Percentiles rank a stretch among this genome's conserved stretches.
These are phyloP conservation scores for Fusarium papillatum DNA, from an alignment of 2,329 filamentous ascomycete genomes.

Conservation along the genomic window DNA sequence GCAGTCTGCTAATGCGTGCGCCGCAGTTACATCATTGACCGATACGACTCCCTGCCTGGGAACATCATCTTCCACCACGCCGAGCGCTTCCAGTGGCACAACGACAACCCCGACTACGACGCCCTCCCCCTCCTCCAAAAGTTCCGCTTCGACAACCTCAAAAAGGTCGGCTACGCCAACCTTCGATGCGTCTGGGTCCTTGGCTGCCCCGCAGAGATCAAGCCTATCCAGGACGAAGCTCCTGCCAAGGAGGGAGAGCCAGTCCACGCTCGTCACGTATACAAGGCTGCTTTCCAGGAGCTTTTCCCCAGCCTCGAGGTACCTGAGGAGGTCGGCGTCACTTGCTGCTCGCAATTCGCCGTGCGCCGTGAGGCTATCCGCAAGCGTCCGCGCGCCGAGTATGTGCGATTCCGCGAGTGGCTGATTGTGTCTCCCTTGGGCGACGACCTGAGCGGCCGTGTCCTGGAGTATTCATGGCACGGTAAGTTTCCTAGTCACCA, in stretches of 20 bases:
- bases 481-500: constrained; percentile 56
- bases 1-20: constrained; percentile 15
- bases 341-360: constrained; percentile 78
- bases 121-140: constrained; percentile 63
- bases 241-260: constrained; percentile 49
- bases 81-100: constrained; percentile 65
- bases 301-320: constrained; percentile 57
- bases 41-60: constrained; percentile 60
- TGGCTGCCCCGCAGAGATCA: constrained; percentile 66
- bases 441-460: constrained; percentile 68
- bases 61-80: constrained; percentile 63
- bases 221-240: constrained; percentile 52
- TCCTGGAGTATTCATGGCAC: constrained; percentile 78
- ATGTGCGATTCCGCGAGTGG: constrained; percentile 71
- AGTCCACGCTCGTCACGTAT: constrained; percentile 57
- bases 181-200: constrained; percentile 71
- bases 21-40: constrained; percentile 61
- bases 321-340: constrained; percentile 64
- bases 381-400: constrained; percentile 63
- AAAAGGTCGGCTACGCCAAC: constrained; percentile 69
- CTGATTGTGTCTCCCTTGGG: constrained; percentile 66
- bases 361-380: constrained; percentile 67
- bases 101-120: constrained; percentile 67
- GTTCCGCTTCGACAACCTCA: constrained; percentile 64
- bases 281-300: constrained; percentile 57